Evolutionary conservation across 2,329 filamentous ascomycete genomes (phyloP), one percentile per base, ranked within the genome.

Genomic region (Phaeosphaeriaceae sp.): DNA sequence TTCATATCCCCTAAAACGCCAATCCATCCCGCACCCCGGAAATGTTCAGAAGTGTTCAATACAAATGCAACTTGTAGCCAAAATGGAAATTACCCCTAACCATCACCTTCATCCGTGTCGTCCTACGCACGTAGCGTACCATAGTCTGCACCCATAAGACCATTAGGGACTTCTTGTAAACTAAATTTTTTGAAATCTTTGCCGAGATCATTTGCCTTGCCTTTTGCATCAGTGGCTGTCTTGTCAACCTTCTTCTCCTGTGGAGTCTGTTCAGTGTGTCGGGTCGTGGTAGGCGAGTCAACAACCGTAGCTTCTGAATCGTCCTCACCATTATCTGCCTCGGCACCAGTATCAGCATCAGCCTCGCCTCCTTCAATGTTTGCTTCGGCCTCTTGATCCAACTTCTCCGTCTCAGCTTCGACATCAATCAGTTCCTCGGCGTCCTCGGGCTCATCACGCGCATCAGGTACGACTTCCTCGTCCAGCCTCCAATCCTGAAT

Each of bases 401-500:
- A 60, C 23, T 72, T 70, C n/a, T 56, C 56, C 50, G 74, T 72
- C 42, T 76, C 71, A 26, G 67, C 63, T 23, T 68, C 67, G 1
- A 68, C 58, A 29, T 69, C 64, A n/a, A 70, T 49, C 9, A 71
- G 55, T 4, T 73, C 66, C 52, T 76, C 71, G 8, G 65, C 67
- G 40, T 76, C 66, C 50, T 75, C 64, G 13, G 69, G 66, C 38
- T 78, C 75, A 49, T 77, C 74, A 42, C 79, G 70, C 52, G 76
- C 74, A 71, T 83, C 79, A 7, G 81, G 81, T 13, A 83, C 74
- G 15, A 67, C 65, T 18, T 76, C 71, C 47, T 76, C 74, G 36
- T 80, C 77, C 30, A 83, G 66, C 34, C 77, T 69, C 81, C 81
- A 83, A 55, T 79, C 77, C 71, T 83, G 81, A 56, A 83, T 80